Base-by-base conservation (phyloP, 805 yeast species). In the Zygoascus ofunaensis region DNA sequence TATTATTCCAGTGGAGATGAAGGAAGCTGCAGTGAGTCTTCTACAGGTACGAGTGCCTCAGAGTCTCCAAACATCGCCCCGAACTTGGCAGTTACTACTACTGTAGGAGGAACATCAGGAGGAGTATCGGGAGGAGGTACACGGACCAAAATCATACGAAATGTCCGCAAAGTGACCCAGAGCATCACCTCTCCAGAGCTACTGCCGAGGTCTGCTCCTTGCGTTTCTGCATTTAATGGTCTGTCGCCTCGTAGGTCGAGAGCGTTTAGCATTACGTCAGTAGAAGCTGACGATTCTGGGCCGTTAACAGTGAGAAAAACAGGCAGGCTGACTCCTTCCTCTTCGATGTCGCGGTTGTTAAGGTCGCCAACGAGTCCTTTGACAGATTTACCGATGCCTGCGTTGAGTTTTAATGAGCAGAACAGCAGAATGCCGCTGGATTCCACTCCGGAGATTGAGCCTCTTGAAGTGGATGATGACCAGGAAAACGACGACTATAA, bases 231-330 rank as follows among this genome's bases (percentile, higher is more conserved):
- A 15, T 34, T 17, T 7, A 15, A 7, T 15, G 36, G 36, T 8
- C 19, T n/a, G 15, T 14, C 36, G 12, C 30, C 30, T 8, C 30
- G 30, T 8, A 26, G 12, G 30, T 12, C 30, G 10, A 26, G 30
- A 12, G 30, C 30, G 30, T 26, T 26, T 12, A 26, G 30, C 30
- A 26, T 12, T 8, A 8, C 30, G 7, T 26, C 30, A 8, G 30
- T 12, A 26, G 7, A 42, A 7, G 44, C 35, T 35, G 50, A 47
- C 20, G 50, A 47, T 4, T 45, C 51, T 10, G 51, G 51, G 7
- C 52, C 52, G 2, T 41, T 49, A 14, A 36, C 52, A 15, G 44
- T 45, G 2, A 39, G 52, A 8, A 47, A 49, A 18, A 44, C 46
- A 20, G 43, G 50, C 39, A 41, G 47, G 14, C 32, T 34, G 23